A percentile compares a stretch with the other conserved stretches of the same genome.
Evolutionary conservation across 768 basidiomycete species (phyloP).

Genomic region (Xanthoconium purpureum): DNA sequence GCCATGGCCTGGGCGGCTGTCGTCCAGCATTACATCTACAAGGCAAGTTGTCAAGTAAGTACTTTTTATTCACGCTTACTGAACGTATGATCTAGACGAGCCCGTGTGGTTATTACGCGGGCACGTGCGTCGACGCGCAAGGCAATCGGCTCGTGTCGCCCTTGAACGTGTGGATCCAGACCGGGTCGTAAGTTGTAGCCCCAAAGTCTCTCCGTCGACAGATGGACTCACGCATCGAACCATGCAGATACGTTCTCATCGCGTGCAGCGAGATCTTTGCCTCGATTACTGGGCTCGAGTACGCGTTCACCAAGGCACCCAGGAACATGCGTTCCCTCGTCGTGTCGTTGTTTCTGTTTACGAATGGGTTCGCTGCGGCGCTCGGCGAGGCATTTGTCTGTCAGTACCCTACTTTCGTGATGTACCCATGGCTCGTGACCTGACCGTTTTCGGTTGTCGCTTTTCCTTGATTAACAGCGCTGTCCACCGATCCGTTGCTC

Average conservation of each 20-base stretch:
- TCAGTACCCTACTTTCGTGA: slow-evolving; percentile 32
- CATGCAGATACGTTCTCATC: slow-evolving; percentile 56
- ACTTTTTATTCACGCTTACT: background rate
- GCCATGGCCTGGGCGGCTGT: slow-evolving; percentile 74
- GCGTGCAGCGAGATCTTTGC: slow-evolving; percentile 74
- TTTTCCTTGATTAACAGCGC: slow-evolving; percentile 32
- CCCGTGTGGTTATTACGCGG: slow-evolving; percentile 47
- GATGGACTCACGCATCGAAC: background rate
- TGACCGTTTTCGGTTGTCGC: background rate
- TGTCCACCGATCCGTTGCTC: slow-evolving; percentile 70
- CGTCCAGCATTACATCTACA: slow-evolving; percentile 73
- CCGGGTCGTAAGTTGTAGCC: slow-evolving; percentile 49
- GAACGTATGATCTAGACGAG: slow-evolving; percentile 29
- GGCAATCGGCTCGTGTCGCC: slow-evolving; percentile 58
- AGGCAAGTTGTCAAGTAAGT: slow-evolving; percentile 22
- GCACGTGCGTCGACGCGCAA: slow-evolving; percentile 46
- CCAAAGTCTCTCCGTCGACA: too few species aligned
- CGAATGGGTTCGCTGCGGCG: slow-evolving; percentile 55
- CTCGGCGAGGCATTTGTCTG: slow-evolving; percentile 71
- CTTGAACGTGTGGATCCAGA: slow-evolving; percentile 77
- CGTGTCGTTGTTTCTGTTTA: slow-evolving; percentile 66
- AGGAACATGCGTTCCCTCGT: slow-evolving; percentile 86
- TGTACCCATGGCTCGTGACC: background rate
- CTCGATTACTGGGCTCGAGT: slow-evolving; percentile 80
- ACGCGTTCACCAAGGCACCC: slow-evolving; percentile 90